Evolutionary conservation across 768 basidiomycete genomes (phyloP), one percentile per base, ranked within the genome.

Genomic region (Collybiopsis confluens): DNA sequence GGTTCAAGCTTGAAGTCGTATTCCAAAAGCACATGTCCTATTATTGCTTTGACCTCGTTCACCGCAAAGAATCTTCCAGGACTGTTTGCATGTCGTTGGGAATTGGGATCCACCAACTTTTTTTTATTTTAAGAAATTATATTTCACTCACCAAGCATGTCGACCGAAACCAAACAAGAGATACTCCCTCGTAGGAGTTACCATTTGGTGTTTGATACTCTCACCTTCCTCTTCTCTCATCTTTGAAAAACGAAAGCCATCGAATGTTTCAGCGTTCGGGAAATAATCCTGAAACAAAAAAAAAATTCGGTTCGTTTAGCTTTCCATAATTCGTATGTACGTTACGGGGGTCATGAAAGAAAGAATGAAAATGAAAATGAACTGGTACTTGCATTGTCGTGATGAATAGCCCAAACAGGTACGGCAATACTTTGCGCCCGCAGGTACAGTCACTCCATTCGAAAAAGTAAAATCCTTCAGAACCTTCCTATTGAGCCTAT

Each of bases 1-100:
- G 70, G 66, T 45, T 70, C 66, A 28, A 71, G 54, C 46, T 63
- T 65, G 33, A 67, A 44, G 55, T 71, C 70, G 55, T 69, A 71
- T 46, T 62, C 62, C 38, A 65, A 33, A 13, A 71, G 42, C 9
- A 71, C 52, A 49, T 67, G 59, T 2, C 62, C 68, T 36, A 68
- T 49, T 54, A 68, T 62, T 16, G 64, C 56, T 50, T 71, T 71
- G 16, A 71, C 54, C 50, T 64, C 60, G 27, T 46, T 61, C 3
- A 63, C 57, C 4, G 64, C 69, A 38, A 70, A 65, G 59, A 69
- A 69, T 3, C 70, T 59, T 6, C 67, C 65, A 62, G 44, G 36
- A 37, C 24, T 30, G 6, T 4, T 27, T n/a, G 23, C 4, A 54
- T 21, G n/a, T 10, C 2, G 28, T 13, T 27, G 37, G n/a, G 5